These are phyloP conservation scores for Trichoderma asperelloides DNA, from an alignment of 495 filamentous ascomycete genomes.

Conservation along the genomic window DNA sequence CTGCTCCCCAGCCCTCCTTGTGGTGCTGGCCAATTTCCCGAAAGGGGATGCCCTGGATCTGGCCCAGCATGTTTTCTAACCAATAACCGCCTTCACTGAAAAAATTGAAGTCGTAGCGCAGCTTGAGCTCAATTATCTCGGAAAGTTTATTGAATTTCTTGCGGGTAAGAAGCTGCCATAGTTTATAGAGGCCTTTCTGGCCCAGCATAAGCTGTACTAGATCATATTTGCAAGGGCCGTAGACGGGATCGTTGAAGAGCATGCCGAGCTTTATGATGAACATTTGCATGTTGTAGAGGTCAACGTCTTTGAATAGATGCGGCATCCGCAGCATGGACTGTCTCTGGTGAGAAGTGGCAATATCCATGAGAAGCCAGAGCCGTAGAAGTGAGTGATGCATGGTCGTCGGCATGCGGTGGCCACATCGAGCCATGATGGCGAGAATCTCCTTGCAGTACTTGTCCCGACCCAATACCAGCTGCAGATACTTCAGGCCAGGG, in stretches of 20 bases:
- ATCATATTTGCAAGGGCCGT: constrained; percentile 25
- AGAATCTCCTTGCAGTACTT: constrained; percentile 42
- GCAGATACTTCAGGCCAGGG: constrained; percentile 23
- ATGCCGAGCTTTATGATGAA: constrained; percentile 58
- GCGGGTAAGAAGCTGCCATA: constrained; percentile 41
- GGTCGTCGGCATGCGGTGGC: constrained; percentile 40
- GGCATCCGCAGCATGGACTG: constrained; percentile 37
- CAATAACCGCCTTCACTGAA: constrained; percentile 1
- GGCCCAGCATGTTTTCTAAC: constrained; percentile 11
- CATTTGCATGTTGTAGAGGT: constrained; percentile 43
- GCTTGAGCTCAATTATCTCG: constrained; percentile 37
- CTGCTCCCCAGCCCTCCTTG: constrained; percentile 43
- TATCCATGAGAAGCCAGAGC: constrained; percentile 60
- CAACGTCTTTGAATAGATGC: constrained; percentile 40
- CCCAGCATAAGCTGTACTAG: constrained; percentile 49
- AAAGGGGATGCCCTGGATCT: constrained; percentile 33
- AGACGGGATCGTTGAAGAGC: constrained; percentile 44
- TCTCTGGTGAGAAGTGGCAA: constrained; percentile 40
- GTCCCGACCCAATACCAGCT: constrained; percentile 22
- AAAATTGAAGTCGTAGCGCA: constrained; percentile 29
- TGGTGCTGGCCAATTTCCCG: constrained; percentile 39
- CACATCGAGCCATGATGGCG: constrained; percentile 36
- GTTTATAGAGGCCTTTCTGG: constrained; percentile 42
- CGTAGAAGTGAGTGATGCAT: constrained; percentile 42
- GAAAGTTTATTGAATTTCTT: constrained; percentile 25